These are phyloP conservation scores for Monilinia laxa DNA, from an alignment of 2,329 filamentous ascomycete species.

Conservation along the genomic window DNA sequence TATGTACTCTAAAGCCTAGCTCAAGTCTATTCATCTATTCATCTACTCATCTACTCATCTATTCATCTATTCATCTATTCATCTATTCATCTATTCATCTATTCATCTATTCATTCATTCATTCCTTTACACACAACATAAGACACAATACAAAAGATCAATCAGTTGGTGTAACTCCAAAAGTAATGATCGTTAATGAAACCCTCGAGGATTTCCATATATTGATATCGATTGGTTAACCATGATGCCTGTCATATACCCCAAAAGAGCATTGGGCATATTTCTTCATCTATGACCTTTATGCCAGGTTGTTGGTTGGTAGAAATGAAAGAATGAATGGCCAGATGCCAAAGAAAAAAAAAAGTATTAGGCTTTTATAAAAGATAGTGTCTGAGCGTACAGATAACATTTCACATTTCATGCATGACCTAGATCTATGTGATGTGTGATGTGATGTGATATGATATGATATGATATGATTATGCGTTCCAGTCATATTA, in stretches of 20 bases:
- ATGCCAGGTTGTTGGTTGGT: not conserved
- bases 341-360: too few species aligned
- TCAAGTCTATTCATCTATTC: not conserved
- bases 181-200: not conserved
- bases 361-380: not conserved
- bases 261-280: not conserved
- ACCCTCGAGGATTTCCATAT: slow-evolving; percentile 1
- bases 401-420: not conserved
- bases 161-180: not conserved
- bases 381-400: not conserved
- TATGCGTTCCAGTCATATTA: not conserved
- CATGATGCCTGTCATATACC: not conserved
- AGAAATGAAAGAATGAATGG: too few species aligned
- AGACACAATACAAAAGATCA: not conserved
- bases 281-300: not conserved
- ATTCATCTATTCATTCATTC: too few species aligned
- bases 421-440: not conserved
- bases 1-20: not conserved
- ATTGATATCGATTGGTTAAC: slow-evolving; percentile 5
- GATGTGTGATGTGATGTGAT: not conserved
- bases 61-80: not conserved
- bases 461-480: not conserved
- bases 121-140: too few species aligned
- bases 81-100: too few species aligned
- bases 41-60: too few species aligned